Conservation (phyloP, 306 rosid species). For the Biancaea sappan region DNA sequence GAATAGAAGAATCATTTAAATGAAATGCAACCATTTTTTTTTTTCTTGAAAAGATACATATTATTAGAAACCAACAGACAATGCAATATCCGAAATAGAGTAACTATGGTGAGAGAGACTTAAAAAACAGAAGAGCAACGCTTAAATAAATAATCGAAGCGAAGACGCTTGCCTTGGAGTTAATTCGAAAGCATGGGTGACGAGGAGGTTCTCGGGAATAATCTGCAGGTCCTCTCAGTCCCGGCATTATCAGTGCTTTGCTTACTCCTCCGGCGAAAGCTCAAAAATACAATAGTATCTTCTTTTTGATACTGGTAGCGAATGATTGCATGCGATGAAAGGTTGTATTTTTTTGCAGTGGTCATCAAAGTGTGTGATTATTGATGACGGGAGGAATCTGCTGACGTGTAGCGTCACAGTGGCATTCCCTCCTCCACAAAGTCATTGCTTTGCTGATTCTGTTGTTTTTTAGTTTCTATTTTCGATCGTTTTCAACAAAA, state of each 20-base stretch:
- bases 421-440: not conserved
- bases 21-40: not conserved
- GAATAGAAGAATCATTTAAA: not conserved
- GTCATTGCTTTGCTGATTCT: too few species aligned
- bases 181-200: constrained; percentile 60
- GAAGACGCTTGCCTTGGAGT: constrained; percentile 57
- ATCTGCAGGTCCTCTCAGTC: constrained; percentile 69
- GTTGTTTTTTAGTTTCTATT: too few species aligned
- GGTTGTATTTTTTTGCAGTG: not conserved
- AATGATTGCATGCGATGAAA: not conserved
- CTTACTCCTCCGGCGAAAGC: not conserved
- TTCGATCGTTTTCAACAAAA: too few species aligned
- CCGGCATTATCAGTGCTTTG: constrained; percentile 54
- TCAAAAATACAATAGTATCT: not conserved
- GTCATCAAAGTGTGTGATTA: too few species aligned
- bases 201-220: constrained; percentile 78
- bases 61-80: not conserved
- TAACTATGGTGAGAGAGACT: too few species aligned
- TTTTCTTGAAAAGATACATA: not conserved
- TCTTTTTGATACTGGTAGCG: not conserved
- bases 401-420: constrained; percentile 13
- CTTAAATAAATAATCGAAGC: not conserved
- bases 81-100: not conserved
- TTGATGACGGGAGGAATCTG: not conserved
- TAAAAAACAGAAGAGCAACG: not conserved